Percentiles rank a stretch among this genome's conserved stretches.
Evolutionary conservation across 345 rosid species (phyloP).

Genomic region (Garcia nutans): DNA sequence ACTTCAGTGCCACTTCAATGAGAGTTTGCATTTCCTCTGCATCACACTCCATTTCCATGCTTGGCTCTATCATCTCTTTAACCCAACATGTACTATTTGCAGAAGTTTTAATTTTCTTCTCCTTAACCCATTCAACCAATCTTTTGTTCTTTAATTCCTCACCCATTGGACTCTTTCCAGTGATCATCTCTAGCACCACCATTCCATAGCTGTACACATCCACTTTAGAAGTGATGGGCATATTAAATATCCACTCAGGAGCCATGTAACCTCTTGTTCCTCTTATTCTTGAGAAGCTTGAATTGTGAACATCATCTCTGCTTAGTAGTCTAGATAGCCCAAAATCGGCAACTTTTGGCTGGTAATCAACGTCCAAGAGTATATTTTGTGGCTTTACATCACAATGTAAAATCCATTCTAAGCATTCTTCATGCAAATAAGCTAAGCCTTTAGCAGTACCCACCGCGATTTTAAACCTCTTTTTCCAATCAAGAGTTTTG

Average conservation of each 20-base stretch:
- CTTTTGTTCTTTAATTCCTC: not conserved
- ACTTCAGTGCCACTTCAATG: no score
- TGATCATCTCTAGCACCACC: not conserved
- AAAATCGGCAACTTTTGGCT: conserved; percentile 1
- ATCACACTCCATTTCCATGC: no score
- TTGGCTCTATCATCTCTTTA: no score
- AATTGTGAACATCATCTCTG: not conserved
- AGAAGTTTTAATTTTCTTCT: no score
- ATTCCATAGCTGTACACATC: conserved; percentile 8
- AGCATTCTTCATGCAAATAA: conserved; percentile 5
- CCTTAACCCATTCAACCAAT: not conserved
- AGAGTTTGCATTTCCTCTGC: no score
- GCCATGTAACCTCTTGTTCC: conserved; percentile 11
- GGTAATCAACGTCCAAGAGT: not conserved
- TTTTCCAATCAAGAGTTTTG: not conserved
- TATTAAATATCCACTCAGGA: conserved; percentile 1
- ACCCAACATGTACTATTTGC: no score
- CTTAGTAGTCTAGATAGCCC: not conserved
- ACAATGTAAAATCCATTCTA: conserved; percentile 2
- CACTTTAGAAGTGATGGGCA: not conserved
- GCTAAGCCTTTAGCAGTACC: conserved; percentile 7
- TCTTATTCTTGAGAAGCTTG: not conserved
- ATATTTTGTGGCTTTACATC: conserved; percentile 6
- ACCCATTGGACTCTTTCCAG: not conserved
- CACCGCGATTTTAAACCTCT: not conserved